A percentile compares a stretch with the other conserved stretches of the same genome.
These are phyloP conservation scores for Plasmodium coatneyi DNA, from an alignment of 169 alveolate species.

Conservation along the genomic window DNA sequence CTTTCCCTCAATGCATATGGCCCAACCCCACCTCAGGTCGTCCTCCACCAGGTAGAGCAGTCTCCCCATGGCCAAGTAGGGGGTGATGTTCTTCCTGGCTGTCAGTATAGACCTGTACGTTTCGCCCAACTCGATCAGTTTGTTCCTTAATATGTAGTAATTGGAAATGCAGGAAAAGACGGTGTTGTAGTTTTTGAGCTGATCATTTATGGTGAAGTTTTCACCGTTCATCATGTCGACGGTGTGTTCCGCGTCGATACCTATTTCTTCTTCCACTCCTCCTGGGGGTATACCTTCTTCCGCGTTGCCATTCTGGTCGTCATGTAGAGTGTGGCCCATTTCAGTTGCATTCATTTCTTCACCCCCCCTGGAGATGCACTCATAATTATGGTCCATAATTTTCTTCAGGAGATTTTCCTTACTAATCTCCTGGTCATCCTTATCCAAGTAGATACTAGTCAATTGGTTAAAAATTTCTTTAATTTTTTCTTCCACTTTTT, in stretches of 20 bases:
- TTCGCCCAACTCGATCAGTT: conserved; percentile 54
- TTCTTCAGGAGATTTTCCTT: conserved; percentile 79
- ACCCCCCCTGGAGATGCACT: not conserved
- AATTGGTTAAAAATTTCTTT: conserved; percentile 32
- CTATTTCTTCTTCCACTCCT: not conserved
- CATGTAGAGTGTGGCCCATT: not conserved
- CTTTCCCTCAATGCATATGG: conserved; percentile 79
- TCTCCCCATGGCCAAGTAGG: conserved; percentile 91
- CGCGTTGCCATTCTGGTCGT: not conserved
- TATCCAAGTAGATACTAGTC: conserved; percentile 48
- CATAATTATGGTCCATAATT: conserved; percentile 69
- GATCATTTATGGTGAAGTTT: conserved; percentile 76
- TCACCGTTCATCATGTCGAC: not conserved
- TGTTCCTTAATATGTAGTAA: conserved; percentile 27
- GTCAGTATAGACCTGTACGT: conserved; percentile 56
- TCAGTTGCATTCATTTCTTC: not conserved
- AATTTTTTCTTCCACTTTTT: conserved; percentile 83
- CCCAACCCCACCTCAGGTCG: conserved; percentile 88
- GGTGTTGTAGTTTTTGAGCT: conserved; percentile 32
- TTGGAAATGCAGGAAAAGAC: conserved; percentile 59
- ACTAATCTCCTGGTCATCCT: conserved; percentile 76
- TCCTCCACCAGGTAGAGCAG: conserved; percentile 83
- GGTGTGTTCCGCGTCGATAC: not conserved
- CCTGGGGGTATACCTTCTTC: not conserved
- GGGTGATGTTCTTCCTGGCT: conserved; percentile 83